These are phyloP conservation scores for Pseudisothecium myosuroides DNA, from an alignment of 225 moss, liverwort and hornwort genomes.

Conservation along the genomic window DNA sequence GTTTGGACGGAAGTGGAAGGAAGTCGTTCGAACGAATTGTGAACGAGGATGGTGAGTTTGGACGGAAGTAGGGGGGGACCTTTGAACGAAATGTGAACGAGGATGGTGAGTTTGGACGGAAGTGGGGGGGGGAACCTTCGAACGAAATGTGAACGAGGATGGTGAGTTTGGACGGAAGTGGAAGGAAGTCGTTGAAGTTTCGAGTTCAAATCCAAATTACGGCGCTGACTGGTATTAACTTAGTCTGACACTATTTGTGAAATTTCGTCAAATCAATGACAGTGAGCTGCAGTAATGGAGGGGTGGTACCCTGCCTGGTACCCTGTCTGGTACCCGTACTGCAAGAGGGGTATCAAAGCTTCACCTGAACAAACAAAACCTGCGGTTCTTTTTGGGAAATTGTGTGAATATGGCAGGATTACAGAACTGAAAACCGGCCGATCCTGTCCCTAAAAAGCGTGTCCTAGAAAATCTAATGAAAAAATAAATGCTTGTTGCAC, in stretches of 20 bases:
- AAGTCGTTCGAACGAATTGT: neutral
- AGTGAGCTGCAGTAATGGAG: neutral
- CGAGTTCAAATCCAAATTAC: neutral
- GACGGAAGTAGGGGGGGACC: too few species aligned
- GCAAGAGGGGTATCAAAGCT: neutral
- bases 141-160: neutral
- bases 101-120: neutral
- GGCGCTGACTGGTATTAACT: neutral
- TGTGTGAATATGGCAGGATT: neutral
- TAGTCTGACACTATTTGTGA: neutral
- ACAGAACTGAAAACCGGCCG: neutral
- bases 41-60: neutral
- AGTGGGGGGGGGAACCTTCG: fast-evolving
- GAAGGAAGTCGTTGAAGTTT: neutral
- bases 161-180: neutral
- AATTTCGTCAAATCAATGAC: neutral
- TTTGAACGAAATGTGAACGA: neutral
- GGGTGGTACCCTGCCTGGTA: neutral
- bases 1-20: neutral
- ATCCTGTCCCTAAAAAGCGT: neutral
- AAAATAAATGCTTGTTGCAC: neutral
- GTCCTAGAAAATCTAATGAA: neutral
- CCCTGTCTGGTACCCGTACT: neutral
- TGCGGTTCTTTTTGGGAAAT: neutral
- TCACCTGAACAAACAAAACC: neutral